Evolutionary conservation across 306 rosid genomes (phyloP).

Genomic region (Vigna radiata): DNA sequence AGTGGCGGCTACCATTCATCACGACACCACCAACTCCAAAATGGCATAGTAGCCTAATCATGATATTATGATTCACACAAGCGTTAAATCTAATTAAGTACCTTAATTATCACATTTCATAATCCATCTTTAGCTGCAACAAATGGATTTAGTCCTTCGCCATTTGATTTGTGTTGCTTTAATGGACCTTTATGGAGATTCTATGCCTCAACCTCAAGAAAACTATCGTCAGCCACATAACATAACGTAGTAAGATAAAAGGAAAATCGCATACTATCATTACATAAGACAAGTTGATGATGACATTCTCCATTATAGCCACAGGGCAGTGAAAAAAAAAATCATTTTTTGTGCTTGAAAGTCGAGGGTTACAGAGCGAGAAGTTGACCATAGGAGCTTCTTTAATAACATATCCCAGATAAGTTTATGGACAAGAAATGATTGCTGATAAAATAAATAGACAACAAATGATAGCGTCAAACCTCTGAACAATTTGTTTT

Average conservation of each 20-base stretch:
- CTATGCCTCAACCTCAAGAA: background rate
- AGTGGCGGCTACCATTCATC: constrained; percentile 12
- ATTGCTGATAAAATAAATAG: background rate
- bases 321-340: constrained; percentile 21
- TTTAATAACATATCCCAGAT: constrained; percentile 21
- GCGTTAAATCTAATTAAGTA: constrained; percentile 3
- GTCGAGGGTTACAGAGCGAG: constrained; percentile 43
- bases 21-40: constrained; percentile 20
- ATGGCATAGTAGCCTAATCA: background rate
- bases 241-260: background rate
- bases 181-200: constrained; percentile 12
- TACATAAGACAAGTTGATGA: constrained; percentile 37
- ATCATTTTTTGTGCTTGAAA: constrained; percentile 44
- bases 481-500: background rate
- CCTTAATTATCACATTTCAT: constrained; percentile 20
- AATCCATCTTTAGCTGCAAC: background rate
- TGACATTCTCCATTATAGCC: constrained; percentile 23
- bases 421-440: background rate
- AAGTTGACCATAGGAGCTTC: constrained; percentile 49
- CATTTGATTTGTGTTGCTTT: constrained; percentile 8
- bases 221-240: constrained; percentile 35
- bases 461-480: background rate
- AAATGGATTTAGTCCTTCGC: constrained; percentile 27
- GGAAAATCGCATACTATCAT: constrained; percentile 1
- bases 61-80: constrained; percentile 25